phyloP scores from a whole-genome alignment of 2,329 filamentous ascomycete species.

The Mycocentrospora acerina region DNA sequence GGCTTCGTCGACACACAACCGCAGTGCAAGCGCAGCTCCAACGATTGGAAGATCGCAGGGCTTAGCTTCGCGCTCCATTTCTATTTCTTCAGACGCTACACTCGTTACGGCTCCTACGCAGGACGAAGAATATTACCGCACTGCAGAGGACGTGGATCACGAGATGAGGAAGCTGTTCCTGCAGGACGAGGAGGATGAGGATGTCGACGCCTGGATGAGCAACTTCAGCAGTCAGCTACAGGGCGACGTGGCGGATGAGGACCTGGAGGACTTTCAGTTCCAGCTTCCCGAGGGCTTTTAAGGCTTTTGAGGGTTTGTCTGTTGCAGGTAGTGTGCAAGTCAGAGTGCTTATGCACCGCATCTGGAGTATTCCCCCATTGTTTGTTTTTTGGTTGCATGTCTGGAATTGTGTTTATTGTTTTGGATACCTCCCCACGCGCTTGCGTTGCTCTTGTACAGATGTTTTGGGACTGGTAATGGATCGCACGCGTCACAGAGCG shows the following conservation, averaged over 20 bases:
- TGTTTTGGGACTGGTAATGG: too few species aligned
- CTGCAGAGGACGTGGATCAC: slow-evolving; percentile 37
- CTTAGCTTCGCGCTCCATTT: slow-evolving; percentile 37
- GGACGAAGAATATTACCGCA: slow-evolving; percentile 23
- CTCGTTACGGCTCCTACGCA: slow-evolving; percentile 21
- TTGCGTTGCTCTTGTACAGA: too few species aligned
- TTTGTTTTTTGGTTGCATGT: too few species aligned
- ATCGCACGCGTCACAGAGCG: too few species aligned
- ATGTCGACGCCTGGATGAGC: slow-evolving; percentile 34
- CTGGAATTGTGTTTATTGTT: too few species aligned
- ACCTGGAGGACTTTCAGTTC: slow-evolving; percentile 34
- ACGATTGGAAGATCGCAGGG: slow-evolving; percentile 12
- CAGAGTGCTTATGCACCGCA: too few species aligned
- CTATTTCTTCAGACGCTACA: slow-evolving; percentile 32
- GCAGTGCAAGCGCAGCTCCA: slow-evolving; percentile 14
- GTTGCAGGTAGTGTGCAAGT: too few species aligned
- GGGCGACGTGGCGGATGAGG: slow-evolving; percentile 29
- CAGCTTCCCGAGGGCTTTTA: slow-evolving; percentile 35
- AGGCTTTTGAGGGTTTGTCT: background rate
- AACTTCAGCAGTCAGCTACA: slow-evolving; percentile 30
- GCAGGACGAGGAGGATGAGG: slow-evolving; percentile 27
- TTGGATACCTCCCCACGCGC: too few species aligned
- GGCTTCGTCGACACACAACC: slow-evolving; percentile 16
- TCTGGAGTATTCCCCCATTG: too few species aligned
- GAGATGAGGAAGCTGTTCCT: slow-evolving; percentile 35